Evolutionary conservation across 1,284 basidiomycete species (phyloP), one percentile per base, ranked within the genome.

Genomic region (Pseudozyma sp.): DNA sequence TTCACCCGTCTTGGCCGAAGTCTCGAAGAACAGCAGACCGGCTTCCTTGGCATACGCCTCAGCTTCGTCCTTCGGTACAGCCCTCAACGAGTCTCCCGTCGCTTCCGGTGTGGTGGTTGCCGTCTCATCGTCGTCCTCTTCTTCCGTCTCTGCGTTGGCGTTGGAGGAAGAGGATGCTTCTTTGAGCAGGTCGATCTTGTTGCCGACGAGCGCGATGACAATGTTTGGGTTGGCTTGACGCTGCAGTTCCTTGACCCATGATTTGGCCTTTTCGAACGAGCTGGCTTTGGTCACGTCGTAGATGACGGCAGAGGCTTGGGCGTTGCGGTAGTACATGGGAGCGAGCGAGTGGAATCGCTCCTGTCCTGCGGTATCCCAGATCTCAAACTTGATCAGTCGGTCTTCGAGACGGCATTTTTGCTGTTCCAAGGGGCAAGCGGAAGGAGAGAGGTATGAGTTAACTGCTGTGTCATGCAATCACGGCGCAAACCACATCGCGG

Each of bases 171-270:
- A 88, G 6, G 63, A 45, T 1, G 50, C 1, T 10, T 90, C 86
- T 79, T 92, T 90, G 37, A 97, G 94, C 68, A 98, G 89, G 86
- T 98, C 95, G 78, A 97, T 82, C 85, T 87, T 82, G 81, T 84
- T 84, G 17, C 84, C 84, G 11, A 84, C 81, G 14, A 84, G 71
- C 7, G 84, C 84, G 81, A 99, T 99, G 82, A 99, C 94, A 84
- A 99, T 98, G 86, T 97, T 98, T 39, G 96, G 95, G 85, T 97
- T 98, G 40, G 97, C 96, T 85, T 99, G 96, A 72, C 97, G 90
- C 86, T 99, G 97, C 30, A 99, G 89, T 87, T 99, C 96, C 87
- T 98, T 99, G 73, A 99, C 95, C 96, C 96, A 99, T 37, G 94
- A 94, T 87, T 99, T 99, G 66, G 96, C 96, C 86, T 99, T 99